phyloP scores from a whole-genome alignment of 306 rosid genomes.

The Malus domestica region ASM211411v1 NC_041795.1:34008001-34008500 shows the following conservation, averaged over 20 bases:
- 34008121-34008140: no score
- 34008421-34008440: conserved; percentile 80
- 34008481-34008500: conserved; percentile 56
- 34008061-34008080: not conserved
- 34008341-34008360: conserved; percentile 66
- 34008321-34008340: not conserved
- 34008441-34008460: conserved; percentile 53
- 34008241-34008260: no score
- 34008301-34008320: not conserved
- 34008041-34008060: not conserved
- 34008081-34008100: no score
- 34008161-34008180: not conserved
- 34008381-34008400: conserved; percentile 76
- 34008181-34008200: not conserved
- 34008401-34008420: conserved; percentile 48
- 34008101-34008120: no score
- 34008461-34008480: conserved; percentile 68
- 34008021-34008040: conserved; percentile 78
- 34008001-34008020: conserved; percentile 78
- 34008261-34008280: no score
- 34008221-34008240: no score
- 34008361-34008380: conserved; percentile 71
- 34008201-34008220: not conserved
- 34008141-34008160: no score
- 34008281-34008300: no score